These are phyloP conservation scores for Camelina neglecta DNA, from an alignment of 345 rosid species.

Conservation along the genomic window DNA sequence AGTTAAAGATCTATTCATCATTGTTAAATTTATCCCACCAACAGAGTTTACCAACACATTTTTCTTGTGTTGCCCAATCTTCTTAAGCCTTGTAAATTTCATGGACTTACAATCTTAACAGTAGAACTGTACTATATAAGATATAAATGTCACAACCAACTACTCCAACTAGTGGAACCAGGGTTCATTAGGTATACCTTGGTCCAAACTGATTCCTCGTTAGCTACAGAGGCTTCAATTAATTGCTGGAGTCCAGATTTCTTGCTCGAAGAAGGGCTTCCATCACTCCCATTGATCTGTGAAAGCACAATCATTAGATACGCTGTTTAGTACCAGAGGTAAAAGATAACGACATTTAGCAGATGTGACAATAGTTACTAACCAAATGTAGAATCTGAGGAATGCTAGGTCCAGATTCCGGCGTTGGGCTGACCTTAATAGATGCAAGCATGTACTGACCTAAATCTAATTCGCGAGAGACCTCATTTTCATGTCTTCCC, in stretches of 20 bases:
- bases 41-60: slow-evolving; percentile 9
- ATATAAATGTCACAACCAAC: slow-evolving; percentile 13
- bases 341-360: not conserved
- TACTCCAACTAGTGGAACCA: slow-evolving; percentile 15
- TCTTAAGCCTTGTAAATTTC: slow-evolving; percentile 15
- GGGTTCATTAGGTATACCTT: slow-evolving; percentile 55
- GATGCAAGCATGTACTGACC: slow-evolving; percentile 55
- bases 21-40: slow-evolving; percentile 22
- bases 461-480: slow-evolving; percentile 53
- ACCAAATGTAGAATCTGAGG: slow-evolving; percentile 98
- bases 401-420: slow-evolving; percentile 85
- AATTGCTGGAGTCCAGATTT: slow-evolving; percentile 80
- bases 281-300: slow-evolving; percentile 79
- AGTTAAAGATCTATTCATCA: not conserved
- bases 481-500: slow-evolving; percentile 51
- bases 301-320: slow-evolving; percentile 27
- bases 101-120: not conserved
- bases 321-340: slow-evolving; percentile 17
- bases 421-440: slow-evolving; percentile 56
- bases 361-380: slow-evolving; percentile 39
- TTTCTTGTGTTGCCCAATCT: slow-evolving; percentile 14
- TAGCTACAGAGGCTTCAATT: slow-evolving; percentile 75
- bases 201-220: slow-evolving; percentile 76
- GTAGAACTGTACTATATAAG: not conserved
- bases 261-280: slow-evolving; percentile 63